phyloP scores from a whole-genome alignment of 352 stramenopile genomes.

The Globisporangium spiculum region DNA sequence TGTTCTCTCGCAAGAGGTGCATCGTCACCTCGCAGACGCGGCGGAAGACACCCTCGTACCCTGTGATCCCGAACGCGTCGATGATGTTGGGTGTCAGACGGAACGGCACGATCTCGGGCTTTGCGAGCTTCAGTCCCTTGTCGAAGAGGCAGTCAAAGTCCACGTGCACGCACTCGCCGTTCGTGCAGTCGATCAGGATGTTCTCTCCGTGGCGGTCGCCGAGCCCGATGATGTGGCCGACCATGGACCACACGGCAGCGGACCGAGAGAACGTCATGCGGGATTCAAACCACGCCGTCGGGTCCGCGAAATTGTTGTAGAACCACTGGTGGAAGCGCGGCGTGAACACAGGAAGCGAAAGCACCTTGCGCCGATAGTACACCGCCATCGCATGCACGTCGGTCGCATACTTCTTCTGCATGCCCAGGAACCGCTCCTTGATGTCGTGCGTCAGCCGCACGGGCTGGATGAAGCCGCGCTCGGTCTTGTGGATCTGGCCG shows the following conservation, averaged over 20 bases:
- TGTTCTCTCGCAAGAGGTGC: slow-evolving; percentile 93
- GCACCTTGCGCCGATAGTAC: slow-evolving; percentile 67
- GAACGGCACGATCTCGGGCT: slow-evolving; percentile 99
- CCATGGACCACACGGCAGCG: slow-evolving; percentile 96
- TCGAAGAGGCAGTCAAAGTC: slow-evolving; percentile 99
- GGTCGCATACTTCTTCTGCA: slow-evolving; percentile 83
- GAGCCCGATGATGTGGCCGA: slow-evolving; percentile 94
- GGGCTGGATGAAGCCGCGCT: slow-evolving; percentile 79
- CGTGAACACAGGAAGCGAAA: slow-evolving; percentile 78
- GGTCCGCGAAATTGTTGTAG: slow-evolving; percentile 96
- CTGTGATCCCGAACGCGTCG: slow-evolving; percentile 98
- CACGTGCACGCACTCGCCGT: slow-evolving; percentile 98
- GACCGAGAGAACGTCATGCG: slow-evolving; percentile 83
- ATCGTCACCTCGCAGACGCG: slow-evolving; percentile 91
- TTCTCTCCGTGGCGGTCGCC: slow-evolving; percentile 98
- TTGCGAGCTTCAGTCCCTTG: slow-evolving; percentile 96
- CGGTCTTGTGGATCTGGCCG: slow-evolving; percentile 84
- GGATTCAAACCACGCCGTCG: slow-evolving; percentile 97
- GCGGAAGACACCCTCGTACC: slow-evolving; percentile 94
- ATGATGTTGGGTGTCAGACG: slow-evolving; percentile 99
- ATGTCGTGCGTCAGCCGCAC: slow-evolving; percentile 75
- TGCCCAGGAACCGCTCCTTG: slow-evolving; percentile 87
- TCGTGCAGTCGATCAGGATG: slow-evolving; percentile 97
- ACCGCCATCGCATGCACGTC: slow-evolving; percentile 73
- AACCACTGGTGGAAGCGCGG: slow-evolving; percentile 99